Base-by-base conservation (phyloP, 2,329 filamentous ascomycete species). In the Curvularia lunata region DNA sequence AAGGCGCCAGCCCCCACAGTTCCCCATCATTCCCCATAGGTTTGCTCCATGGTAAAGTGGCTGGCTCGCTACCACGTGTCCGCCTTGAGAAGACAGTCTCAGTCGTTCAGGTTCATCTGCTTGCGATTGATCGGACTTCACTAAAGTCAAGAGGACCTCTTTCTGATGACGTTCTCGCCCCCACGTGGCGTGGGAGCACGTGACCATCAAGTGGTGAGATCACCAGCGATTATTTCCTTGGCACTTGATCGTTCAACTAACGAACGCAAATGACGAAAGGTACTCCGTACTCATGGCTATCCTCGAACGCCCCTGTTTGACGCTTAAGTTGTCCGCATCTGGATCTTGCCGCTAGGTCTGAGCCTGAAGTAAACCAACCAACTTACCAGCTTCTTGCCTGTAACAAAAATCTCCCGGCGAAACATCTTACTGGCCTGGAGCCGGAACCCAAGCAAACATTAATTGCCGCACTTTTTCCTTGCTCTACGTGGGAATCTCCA, bases 1-100 rank as follows among this genome's bases (percentile, higher is more conserved):
- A 45, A 25, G 55, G 54, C 50, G 38, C 52, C 48, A 49, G 42
- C 21, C 51, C 58, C 50, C 53, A 48, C 57, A 52, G 41, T 54
- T 55, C 48, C 40, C 40, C 42, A 48, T 54, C 38, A 12, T 23
- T 55, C 16, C 16, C 41, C 47, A 23, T 42, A 19, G 25, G 28
- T 51, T 52, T 21, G 41, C 23, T 43, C 40, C 45, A 53, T 32
- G 8, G 18, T 41, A 16, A 30, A 47, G 40, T 40, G 21, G 27
- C 46, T 48, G 18, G 10, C 38, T 47, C 27, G 21, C 38, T 27
- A 32, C 16, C 27, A 19, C 21, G n/a, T 30, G 27, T 43, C 18
- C 41, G 25, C 37, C 13, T 32, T 45, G 6, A 7, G 23, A 37
- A 12, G 5, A 41, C 7, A n/a, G 50, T 6, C 19, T 16, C 37